A percentile compares a stretch with the other conserved stretches of the same genome.
phyloP scores from a whole-genome alignment of 192 early-diverging fungal species.

The Coemansia sp. region DNA sequence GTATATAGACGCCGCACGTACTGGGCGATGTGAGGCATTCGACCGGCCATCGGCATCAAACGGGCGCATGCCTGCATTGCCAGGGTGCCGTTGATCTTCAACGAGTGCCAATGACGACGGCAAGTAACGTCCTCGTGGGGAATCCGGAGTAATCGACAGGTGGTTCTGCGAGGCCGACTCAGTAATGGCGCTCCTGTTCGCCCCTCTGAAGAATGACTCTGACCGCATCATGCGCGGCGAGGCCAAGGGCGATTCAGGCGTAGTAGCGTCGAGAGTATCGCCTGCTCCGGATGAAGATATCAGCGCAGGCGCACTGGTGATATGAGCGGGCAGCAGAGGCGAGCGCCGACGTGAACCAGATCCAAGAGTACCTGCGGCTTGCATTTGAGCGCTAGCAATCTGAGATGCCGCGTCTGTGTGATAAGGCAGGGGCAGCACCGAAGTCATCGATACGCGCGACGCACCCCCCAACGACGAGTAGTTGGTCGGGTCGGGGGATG shows the following conservation, averaged over 20 bases:
- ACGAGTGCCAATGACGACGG: slow-evolving; percentile 37
- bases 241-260: slow-evolving; percentile 4
- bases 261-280: neutral
- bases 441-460: slow-evolving; percentile 9
- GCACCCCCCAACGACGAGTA: slow-evolving; percentile 10
- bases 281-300: neutral
- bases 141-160: slow-evolving; percentile 27
- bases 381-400: neutral
- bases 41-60: slow-evolving; percentile 3
- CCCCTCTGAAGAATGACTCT: slow-evolving; percentile 19
- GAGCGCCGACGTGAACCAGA: slow-evolving; percentile 17
- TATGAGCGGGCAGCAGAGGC: slow-evolving; percentile 11
- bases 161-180: slow-evolving; percentile 15
- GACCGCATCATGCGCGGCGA: slow-evolving; percentile 16
- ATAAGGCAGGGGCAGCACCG: slow-evolving; percentile 8
- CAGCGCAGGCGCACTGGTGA: slow-evolving; percentile 3
- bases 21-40: slow-evolving; percentile 5
- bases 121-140: slow-evolving; percentile 28
- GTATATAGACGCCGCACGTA: neutral
- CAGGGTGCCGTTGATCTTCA: slow-evolving; percentile 15
- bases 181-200: slow-evolving; percentile 14
- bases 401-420: neutral
- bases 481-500: slow-evolving; percentile 34
- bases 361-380: neutral
- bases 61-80: slow-evolving; percentile 1